Percentiles rank a stretch among this genome's conserved stretches.
phyloP scores from a whole-genome alignment of 495 filamentous ascomycete genomes.

The Penicillium desertorum region DNA sequence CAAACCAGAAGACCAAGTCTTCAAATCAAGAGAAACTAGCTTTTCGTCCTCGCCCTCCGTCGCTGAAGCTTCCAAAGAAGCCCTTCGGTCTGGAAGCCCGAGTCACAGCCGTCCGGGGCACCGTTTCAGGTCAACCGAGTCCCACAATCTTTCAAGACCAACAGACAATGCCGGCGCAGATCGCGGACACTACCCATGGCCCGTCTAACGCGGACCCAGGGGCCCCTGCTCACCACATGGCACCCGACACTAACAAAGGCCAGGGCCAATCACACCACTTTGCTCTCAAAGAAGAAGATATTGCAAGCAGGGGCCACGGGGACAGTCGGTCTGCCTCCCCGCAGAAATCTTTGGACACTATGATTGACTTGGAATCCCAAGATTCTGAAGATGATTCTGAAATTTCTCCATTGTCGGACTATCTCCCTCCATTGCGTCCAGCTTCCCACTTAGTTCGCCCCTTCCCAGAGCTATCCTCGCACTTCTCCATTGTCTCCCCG shows the following conservation, averaged over 20 bases:
- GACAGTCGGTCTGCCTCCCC: slow-evolving; percentile 14
- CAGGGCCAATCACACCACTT: not conserved
- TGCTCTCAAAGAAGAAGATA: not conserved
- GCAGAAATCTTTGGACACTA: slow-evolving; percentile 13
- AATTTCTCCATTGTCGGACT: slow-evolving; percentile 34
- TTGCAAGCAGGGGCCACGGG: not conserved
- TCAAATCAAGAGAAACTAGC: not conserved
- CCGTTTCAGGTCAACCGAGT: not conserved
- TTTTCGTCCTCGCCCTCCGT: not conserved
- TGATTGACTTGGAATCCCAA: slow-evolving; percentile 20
- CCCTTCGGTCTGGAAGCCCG: not conserved
- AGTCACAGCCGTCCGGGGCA: not conserved
- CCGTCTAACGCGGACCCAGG: not conserved
- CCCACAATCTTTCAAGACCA: not conserved
- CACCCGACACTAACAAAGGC: not conserved
- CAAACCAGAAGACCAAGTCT: not conserved
- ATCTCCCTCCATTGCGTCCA: slow-evolving; percentile 7
- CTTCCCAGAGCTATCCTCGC: slow-evolving; percentile 35
- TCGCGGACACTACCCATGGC: not conserved
- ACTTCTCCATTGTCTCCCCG: slow-evolving; percentile 32
- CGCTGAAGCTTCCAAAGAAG: not conserved
- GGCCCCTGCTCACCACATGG: not conserved
- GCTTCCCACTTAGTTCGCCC: slow-evolving; percentile 27
- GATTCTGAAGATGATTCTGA: slow-evolving; percentile 24
- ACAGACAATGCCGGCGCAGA: slow-evolving; percentile 1